Evolutionary conservation across 2,329 filamentous ascomycete genomes (phyloP).

Genomic region (Teratosphaeria viscida): DNA sequence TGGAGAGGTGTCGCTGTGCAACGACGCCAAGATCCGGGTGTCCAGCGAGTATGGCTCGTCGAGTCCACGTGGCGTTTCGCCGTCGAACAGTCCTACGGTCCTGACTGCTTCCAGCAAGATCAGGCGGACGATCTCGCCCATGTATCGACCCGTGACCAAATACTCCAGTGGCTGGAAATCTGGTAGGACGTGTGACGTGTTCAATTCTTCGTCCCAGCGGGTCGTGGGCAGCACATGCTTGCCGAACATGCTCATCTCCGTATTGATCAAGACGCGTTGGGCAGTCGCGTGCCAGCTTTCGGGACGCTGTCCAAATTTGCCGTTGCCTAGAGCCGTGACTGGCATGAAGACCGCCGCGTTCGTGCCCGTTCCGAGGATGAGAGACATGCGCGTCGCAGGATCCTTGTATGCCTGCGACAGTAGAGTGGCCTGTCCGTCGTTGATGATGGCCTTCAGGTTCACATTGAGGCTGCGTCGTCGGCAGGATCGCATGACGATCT

Average conservation of each 20-base stretch:
- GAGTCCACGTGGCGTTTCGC: constrained; percentile 44
- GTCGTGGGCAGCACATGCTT: constrained; percentile 48
- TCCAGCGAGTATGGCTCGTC: constrained; percentile 49
- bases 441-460: constrained; percentile 51
- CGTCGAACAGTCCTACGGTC: constrained; percentile 45
- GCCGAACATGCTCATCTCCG: constrained; percentile 57
- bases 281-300: constrained; percentile 46
- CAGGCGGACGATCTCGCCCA: constrained; percentile 53
- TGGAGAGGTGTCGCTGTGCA: constrained; percentile 40
- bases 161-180: constrained; percentile 58
- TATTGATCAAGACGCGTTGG: constrained; percentile 54
- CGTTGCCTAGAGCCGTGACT: constrained; percentile 39
- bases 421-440: constrained; percentile 52
- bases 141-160: constrained; percentile 52
- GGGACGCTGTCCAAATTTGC: constrained; percentile 48
- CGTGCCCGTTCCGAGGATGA: constrained; percentile 55
- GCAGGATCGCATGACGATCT: constrained; percentile 50
- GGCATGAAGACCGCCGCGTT: constrained; percentile 56
- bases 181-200: constrained; percentile 45
- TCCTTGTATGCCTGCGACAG: constrained; percentile 53
- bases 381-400: constrained; percentile 49
- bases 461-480: constrained; percentile 44
- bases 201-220: constrained; percentile 52
- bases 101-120: constrained; percentile 51
- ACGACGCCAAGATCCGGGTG: constrained; percentile 47